Evolutionary conservation across 176 grass and related monocot genomes (phyloP).

Genomic region (Aegilops umbellulata): DNA sequence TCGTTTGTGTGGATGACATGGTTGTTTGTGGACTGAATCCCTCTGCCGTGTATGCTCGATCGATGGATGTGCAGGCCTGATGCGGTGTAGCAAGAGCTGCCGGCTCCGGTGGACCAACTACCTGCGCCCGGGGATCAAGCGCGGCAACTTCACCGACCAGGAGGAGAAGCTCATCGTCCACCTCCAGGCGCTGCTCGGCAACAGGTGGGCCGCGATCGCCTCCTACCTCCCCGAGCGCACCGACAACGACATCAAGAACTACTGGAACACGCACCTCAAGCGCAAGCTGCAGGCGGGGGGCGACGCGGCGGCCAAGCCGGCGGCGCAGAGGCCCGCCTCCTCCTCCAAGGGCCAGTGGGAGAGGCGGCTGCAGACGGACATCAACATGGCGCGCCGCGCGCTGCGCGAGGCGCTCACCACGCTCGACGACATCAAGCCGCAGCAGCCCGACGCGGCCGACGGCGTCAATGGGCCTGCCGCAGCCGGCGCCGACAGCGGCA

Average conservation of each 20-base stretch:
- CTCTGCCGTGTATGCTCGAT: not conserved
- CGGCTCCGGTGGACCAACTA: slow-evolving; percentile 92
- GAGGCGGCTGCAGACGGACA: slow-evolving; percentile 74
- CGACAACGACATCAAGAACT: slow-evolving; percentile 99
- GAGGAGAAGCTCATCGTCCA: slow-evolving; percentile 97
- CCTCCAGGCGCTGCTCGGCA: slow-evolving; percentile 86
- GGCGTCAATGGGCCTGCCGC: not conserved
- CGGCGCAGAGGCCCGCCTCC: slow-evolving; percentile 25
- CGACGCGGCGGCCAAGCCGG: not conserved
- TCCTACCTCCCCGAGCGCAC: slow-evolving; percentile 93
- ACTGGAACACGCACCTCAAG: slow-evolving; percentile 99
- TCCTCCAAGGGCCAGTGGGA: slow-evolving; percentile 85
- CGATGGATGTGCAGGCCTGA: slow-evolving; percentile 49
- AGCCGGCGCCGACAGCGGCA: not conserved
- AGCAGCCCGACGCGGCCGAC: not conserved
- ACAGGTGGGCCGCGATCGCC: slow-evolving; percentile 90
- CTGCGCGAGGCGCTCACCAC: slow-evolving; percentile 59
- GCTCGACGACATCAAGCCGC: slow-evolving; percentile 34
- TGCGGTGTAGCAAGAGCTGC: slow-evolving; percentile 93
- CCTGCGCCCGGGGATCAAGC: slow-evolving; percentile 82
- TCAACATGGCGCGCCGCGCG: slow-evolving; percentile 68
- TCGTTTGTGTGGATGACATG: not conserved
- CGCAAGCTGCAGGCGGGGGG: slow-evolving; percentile 38
- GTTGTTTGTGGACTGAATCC: not conserved
- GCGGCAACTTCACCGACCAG: slow-evolving; percentile 80